These are phyloP conservation scores for Eucalyptus marginata DNA, from an alignment of 345 rosid species.

Conservation along the genomic window DNA sequence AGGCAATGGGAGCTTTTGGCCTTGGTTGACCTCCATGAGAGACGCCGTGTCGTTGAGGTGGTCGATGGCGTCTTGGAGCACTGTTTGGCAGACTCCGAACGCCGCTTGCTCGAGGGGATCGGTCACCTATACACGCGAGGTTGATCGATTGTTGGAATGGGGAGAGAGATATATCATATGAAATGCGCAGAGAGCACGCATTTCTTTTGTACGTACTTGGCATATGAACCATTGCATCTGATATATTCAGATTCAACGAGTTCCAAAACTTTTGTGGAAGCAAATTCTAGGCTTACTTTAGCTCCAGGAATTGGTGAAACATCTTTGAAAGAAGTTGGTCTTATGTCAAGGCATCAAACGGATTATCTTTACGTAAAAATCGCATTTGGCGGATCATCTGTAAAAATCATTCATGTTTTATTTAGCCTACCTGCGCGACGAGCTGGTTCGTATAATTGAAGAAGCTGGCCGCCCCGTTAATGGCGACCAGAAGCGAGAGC, in stretches of 20 bases:
- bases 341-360: background rate
- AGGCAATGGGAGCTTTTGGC: background rate
- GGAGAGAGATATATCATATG: too few relatives aligned
- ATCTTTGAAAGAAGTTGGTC: background rate
- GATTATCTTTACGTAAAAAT: background rate
- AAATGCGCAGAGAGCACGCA: too few relatives aligned
- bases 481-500: constrained; percentile 42
- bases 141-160: background rate
- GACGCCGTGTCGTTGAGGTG: background rate
- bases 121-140: background rate
- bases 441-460: constrained; percentile 19
- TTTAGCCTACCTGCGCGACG: background rate
- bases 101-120: constrained; percentile 2
- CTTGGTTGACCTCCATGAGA: background rate
- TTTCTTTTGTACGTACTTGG: too few relatives aligned
- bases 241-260: background rate
- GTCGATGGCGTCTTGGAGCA: constrained; percentile 10
- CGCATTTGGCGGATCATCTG: background rate
- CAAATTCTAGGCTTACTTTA: background rate
- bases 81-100: constrained; percentile 3
- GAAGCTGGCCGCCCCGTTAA: constrained; percentile 24
- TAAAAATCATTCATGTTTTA: background rate
- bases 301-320: background rate
- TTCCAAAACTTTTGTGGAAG: background rate
- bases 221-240: background rate